Evolutionary conservation across 768 basidiomycete species (phyloP).

Genomic region (Sistotremastrum suecicum): DNA sequence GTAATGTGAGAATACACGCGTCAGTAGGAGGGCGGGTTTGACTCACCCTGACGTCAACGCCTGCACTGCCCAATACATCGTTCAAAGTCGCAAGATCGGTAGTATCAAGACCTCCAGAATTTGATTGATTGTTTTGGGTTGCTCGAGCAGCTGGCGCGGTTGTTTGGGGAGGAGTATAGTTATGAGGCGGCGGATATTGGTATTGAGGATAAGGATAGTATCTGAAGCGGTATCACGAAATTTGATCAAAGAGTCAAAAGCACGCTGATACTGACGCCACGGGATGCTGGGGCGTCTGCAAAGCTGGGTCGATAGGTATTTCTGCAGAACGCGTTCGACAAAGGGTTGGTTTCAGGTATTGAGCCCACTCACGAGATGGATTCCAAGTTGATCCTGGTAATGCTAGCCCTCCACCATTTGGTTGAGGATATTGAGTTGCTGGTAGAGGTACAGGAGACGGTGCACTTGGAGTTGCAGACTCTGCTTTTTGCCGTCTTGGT

Average conservation of each 20-base stretch:
- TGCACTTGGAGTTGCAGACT: background rate
- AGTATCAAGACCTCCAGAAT: conserved; percentile 33
- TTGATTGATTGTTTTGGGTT: conserved; percentile 12
- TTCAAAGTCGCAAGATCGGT: conserved; percentile 67
- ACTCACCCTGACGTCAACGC: conserved; percentile 68
- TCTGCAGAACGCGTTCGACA: conserved; percentile 19
- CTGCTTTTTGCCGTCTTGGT: background rate
- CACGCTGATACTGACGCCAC: conserved; percentile 23
- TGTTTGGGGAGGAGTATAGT: background rate
- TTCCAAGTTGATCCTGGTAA: background rate
- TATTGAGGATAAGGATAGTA: conserved; percentile 14
- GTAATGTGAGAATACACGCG: background rate
- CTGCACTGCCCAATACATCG: conserved; percentile 75
- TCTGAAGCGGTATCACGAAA: conserved; percentile 4
- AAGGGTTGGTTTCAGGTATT: background rate
- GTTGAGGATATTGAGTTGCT: background rate
- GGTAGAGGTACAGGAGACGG: background rate
- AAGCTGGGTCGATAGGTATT: conserved; percentile 54
- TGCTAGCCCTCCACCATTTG: background rate
- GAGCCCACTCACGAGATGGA: background rate
- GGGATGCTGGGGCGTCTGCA: conserved; percentile 40
- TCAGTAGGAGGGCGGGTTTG: background rate
- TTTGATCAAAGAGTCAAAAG: conserved; percentile 8
- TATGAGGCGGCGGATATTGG: conserved; percentile 14
- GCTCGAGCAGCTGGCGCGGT: conserved; percentile 8